Base-by-base conservation (phyloP, 2,329 filamentous ascomycete species). In the Aspergillus phoenicis region DNA sequence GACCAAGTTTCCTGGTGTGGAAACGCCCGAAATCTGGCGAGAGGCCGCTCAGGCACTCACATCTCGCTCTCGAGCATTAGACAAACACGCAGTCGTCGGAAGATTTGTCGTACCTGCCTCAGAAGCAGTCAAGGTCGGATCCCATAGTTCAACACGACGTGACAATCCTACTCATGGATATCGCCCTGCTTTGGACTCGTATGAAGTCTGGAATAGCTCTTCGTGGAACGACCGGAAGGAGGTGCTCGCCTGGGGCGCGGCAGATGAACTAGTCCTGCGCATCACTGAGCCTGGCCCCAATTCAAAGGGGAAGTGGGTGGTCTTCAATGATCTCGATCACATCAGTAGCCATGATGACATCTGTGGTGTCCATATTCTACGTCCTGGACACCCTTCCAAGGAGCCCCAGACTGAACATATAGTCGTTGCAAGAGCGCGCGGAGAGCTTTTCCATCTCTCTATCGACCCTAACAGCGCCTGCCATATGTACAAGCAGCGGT, bases 181-280 rank as follows among this genome's bases (percentile, higher is more conserved):
- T 65, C 82, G 81, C 24, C 86, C 87, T 17, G 78, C 80, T 45
- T 80, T 87, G 52, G 84, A 87, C 67, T 84, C 83, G 59, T 85
- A 85, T 65, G 84, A 87, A 65, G 73, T 77, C n/a, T 81, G 79
- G 75, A 78, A 75, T 45, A 78, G 77, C 2, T 72, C 73, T 1
- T 74, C 73, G 59, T 84, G 81, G 81, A 71, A 73, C 51, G 76
- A 82, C 52, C 77, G 83, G 64, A 81, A 79, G 66, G 85, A 88
- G 68, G 80, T 85, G 0, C 70, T 89, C 7, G 84, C 81, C 2
- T 87, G 85, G 81, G 85, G 85, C 56, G 86, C 86, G 11, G 87
- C 84, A 1, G 82, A 86, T 2, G 81, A 85, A 60, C 69, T 89
- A 8, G 73, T 84, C 4, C 63, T 87, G 59, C 77, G 83, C 20